phyloP scores from a whole-genome alignment of 176 grass and related monocot species.

The Oryza brachyantha region DNA sequence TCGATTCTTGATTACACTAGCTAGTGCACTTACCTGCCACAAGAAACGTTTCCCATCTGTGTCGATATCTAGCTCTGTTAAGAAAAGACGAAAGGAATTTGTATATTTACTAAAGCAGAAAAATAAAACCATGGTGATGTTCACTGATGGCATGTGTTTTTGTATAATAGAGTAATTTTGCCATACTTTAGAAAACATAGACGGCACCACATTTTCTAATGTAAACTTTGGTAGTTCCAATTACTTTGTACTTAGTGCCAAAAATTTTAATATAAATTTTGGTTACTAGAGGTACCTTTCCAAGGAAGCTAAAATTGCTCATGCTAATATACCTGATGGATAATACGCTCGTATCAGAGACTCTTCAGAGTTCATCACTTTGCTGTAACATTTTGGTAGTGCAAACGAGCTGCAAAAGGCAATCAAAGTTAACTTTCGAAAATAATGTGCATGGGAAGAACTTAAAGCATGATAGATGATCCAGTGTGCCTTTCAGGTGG shows the following conservation, averaged over 20 bases:
- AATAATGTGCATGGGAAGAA: background rate
- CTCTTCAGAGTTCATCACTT: slow-evolving; percentile 42
- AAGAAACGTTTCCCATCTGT: slow-evolving; percentile 49
- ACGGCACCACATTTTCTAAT: too few species aligned
- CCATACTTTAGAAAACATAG: too few species aligned
- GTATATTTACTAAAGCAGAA: background rate
- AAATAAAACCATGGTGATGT: background rate
- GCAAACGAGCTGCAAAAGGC: slow-evolving; percentile 32
- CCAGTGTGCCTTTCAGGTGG: slow-evolving; percentile 34
- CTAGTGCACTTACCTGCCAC: slow-evolving; percentile 49
- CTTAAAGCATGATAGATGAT: background rate
- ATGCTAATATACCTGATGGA: slow-evolving; percentile 44
- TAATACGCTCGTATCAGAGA: slow-evolving; percentile 48
- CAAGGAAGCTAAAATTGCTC: too few species aligned
- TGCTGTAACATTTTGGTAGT: slow-evolving; percentile 37
- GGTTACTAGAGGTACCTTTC: too few species aligned
- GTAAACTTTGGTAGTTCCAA: too few species aligned
- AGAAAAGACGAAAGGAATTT: background rate
- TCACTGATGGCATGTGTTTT: background rate
- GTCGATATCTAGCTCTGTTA: slow-evolving; percentile 48
- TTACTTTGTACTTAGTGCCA: too few species aligned
- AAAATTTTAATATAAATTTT: too few species aligned
- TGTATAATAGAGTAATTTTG: too few species aligned
- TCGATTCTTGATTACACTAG: background rate
- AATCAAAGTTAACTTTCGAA: too few species aligned